Evolutionary conservation across 2,329 filamentous ascomycete species (phyloP), one percentile per base, ranked within the genome.

Genomic region (Pseudogymnoascus sp.): DNA sequence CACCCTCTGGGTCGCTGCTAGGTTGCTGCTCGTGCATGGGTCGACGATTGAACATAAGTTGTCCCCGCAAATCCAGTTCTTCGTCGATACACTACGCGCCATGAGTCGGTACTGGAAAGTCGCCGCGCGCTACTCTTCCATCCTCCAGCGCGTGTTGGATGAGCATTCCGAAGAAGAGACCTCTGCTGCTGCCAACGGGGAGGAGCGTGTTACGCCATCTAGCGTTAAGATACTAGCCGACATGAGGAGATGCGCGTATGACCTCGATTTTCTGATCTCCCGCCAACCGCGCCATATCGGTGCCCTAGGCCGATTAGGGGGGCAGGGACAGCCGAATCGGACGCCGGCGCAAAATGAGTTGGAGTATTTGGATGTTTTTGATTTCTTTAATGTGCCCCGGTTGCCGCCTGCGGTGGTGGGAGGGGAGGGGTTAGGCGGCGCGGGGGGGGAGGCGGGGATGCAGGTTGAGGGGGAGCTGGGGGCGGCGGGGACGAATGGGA

Each of bases 321-420:
- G 80, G 68, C 76, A 79, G 0, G 39, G 39, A 18, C 39, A 16
- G 39, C 85, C 86, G 1, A 82, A 83, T 1, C 83, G 85, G 67
- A 89, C 87, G 31, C 89, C 90, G 0, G 89, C 86, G 8, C 84
- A 89, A 1, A 91, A 95, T 68, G 91, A 96, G 71, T 79, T 96
- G 3, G 93, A 96, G 73, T 96, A 96, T 72, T 79, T 96, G 2
- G 92, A 96, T 70, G 90, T 96, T 0, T 96, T 97, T 73, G 91
- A 95, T 69, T 96, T 96, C 73, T 97, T 96, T 80, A 96, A 96
- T 72, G 86, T 96, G 63, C 93, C 93, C 0, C 80, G 91, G 16
- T 77, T 96, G 23, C 82, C 84, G 0, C 75, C 82, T 21, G 77
- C 77, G 62, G 71, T 67, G 59, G 69, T 57, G 16, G 73, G 60